Base-by-base conservation (phyloP, 177 flowering plant genomes). In the Vitis hybrid region DNA sequence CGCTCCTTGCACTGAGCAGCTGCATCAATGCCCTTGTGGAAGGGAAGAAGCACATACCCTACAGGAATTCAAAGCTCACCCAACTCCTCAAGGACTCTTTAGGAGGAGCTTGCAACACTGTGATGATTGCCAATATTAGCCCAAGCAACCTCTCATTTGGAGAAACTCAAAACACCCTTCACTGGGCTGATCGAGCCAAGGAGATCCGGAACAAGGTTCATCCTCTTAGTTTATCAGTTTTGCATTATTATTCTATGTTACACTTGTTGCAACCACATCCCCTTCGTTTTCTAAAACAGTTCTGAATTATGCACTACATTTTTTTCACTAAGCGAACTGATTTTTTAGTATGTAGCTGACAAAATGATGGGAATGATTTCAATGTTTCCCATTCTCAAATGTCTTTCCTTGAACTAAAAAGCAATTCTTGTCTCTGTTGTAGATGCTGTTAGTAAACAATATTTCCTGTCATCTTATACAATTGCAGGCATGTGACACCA, bases 131-230 rank as follows among this genome's bases (percentile, higher is more conserved):
- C 23, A 94, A 94, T 70, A 88, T 94, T 65, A 89, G 98, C 82
- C 98, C 98, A 34, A 87, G 96, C 84, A 91, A 85, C 72, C 86
- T 85, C 50, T 82, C 93, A 19, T 91, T 94, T 69, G 94, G 94
- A 18, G 98, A 94, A 78, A 91, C 97, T 18, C 98, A 94, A 61
- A 94, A 91, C 76, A 94, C 98, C 11, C 92, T 94, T 17, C 96
- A 94, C 67, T 94, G 98, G 98, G 98, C 97, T 72, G 96, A 94
- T 70, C 87, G 98, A 45, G 98, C 97, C 68, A 94, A 94, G 84
- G 91, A 94, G 77, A 91, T 94, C 58, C 82, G 93, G 4, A 86
- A 88, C 62, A 90, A 91, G 98, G 98, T 91, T 49, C 12, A n/a
- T 65, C 40, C 26, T 64, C 59, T 52, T 21, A 15, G 13, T 58